These are phyloP conservation scores for Austropuccinia psidii DNA, from an alignment of 1,284 basidiomycete genomes.

Conservation along the genomic window DNA sequence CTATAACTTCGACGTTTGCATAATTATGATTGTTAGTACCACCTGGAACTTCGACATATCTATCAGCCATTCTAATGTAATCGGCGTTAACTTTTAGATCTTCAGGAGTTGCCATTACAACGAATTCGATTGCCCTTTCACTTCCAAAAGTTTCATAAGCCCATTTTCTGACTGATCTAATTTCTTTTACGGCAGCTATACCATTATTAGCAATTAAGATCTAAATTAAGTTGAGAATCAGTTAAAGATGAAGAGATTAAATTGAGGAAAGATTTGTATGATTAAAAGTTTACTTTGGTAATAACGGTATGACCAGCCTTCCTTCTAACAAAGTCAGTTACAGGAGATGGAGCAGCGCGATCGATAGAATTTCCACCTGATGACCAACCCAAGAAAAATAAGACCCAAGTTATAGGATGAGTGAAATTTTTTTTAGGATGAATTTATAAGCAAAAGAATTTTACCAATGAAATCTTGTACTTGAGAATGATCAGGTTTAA, in stretches of 20 bases:
- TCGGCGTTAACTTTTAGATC: constrained; percentile 98
- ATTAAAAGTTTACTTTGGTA: constrained; percentile 65
- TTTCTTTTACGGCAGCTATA: constrained; percentile 99
- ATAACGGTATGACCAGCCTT: constrained; percentile 97
- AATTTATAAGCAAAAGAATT: not conserved
- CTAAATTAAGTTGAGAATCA: constrained; percentile 50
- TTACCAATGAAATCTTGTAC: constrained; percentile 46
- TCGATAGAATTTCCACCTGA: constrained; percentile 86
- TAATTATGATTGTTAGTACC: constrained; percentile 99
- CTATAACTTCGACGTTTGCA: constrained; percentile 98
- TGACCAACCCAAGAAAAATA: not conserved
- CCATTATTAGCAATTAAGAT: constrained; percentile 95
- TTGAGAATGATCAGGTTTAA: constrained; percentile 43
- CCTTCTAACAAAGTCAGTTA: constrained; percentile 83
- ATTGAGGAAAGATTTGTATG: not conserved
- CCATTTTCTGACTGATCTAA: constrained; percentile 98
- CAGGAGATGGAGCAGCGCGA: constrained; percentile 65
- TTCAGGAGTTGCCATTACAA: constrained; percentile 99
- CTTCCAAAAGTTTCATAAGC: constrained; percentile 98
- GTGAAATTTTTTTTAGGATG: not conserved
- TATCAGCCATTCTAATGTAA: constrained; percentile 99
- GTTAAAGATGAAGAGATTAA: not conserved
- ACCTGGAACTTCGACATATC: constrained; percentile 97
- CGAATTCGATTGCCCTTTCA: constrained; percentile 94
- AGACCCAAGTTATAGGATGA: not conserved